Evolutionary conservation across 2,329 filamentous ascomycete genomes (phyloP), one percentile per base, ranked within the genome.

Genomic region (Phaeophleospora eucalypticola): DNA sequence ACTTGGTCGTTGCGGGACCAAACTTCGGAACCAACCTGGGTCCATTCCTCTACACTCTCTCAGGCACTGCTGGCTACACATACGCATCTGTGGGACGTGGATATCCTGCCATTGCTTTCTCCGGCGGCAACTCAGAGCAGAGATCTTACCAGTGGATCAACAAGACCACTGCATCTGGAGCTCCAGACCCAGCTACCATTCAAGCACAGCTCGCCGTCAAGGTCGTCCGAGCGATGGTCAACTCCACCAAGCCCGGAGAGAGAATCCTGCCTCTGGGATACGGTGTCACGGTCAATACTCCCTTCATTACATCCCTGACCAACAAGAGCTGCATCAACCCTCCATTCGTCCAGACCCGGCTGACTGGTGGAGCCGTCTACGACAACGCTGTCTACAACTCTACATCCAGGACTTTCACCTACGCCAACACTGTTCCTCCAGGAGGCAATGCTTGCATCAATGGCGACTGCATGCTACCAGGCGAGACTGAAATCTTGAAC

Each of bases 11-110:
- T 3, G 68, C 74, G 0, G 79, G 79, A 0, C 78, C 78, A 6
- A 82, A 82, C 61, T 78, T 71, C 51, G 78, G 77, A 3, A 68
- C 65, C 16, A 81, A 81, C 53, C 58, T 77, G 0, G 79, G 78
- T 0, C 68, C 75, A 0, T 80, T 80, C 56, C 65, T 79, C 1
- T 79, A 71, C 65, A 78, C 76, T 0, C 54, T 77, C 1, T 73
- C 72, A 0, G 76, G 78, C 2, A 75, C 77, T 3, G 66, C 73
- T 8, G 76, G 75, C 4, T 74, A 74, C 16, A 70, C 72, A 18
- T 76, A 76, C 50, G 67, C 71, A 3, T 73, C 74, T 2, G 68
- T 75, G 2, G 66, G 71, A 41, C 70, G 74, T 6, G 69, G 70
- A 18, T 67, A 78, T 29, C 74, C 76, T 1, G 74, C 71, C 14